Evolutionary conservation across 371 early-diverging fungal species (phyloP), one percentile per base, ranked within the genome.

Genomic region (Lichtheimia ornata): DNA sequence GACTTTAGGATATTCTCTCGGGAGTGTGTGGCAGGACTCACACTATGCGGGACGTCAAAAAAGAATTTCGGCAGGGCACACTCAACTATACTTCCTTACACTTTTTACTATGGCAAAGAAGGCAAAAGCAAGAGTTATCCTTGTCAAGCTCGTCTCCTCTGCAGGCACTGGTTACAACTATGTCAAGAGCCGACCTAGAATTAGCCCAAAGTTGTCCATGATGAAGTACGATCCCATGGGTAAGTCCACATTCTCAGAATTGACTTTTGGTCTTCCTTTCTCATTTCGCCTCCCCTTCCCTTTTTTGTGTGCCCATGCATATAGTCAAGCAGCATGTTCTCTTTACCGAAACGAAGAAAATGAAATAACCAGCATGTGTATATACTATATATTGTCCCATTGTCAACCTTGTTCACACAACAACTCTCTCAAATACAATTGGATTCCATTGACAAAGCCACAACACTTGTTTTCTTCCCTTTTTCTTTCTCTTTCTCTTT

Each of bases 161-260:
- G 94, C 93, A 41, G 88, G 90, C 53, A 93, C 94, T 5, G 94
- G 94, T 22, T 92, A 76, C 75, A 92, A 90, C 62, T 92, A 92
- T 66, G 85, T 89, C 22, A 89, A 88, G 66, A 79, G 81, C 56
- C 84, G 94, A 43, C 92, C 92, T 55, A 82, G 93, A 70, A 82
- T 85, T 49, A 79, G 84, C 14, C 83, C 92, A 35, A 89, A 90
- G 68, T 70, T 93, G 51, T 87, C 91, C 25, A 82, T 88, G 81
- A 88, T 91, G 86, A 93, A 93, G 79, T 89, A 83, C 61, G 94
- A 93, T 76, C 94, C 94, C 47, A 74, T 77, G 67, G 87, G 90
- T 88, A 81, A 25, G 66, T 58, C 20, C 3, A 25, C 9, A 27
- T 45, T 18, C 58, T 30, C 9, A 43, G n/a, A 28, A 13, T 43